Evolutionary conservation across 2,329 filamentous ascomycete genomes (phyloP).

Genomic region (Sporothrix curviconia): DNA sequence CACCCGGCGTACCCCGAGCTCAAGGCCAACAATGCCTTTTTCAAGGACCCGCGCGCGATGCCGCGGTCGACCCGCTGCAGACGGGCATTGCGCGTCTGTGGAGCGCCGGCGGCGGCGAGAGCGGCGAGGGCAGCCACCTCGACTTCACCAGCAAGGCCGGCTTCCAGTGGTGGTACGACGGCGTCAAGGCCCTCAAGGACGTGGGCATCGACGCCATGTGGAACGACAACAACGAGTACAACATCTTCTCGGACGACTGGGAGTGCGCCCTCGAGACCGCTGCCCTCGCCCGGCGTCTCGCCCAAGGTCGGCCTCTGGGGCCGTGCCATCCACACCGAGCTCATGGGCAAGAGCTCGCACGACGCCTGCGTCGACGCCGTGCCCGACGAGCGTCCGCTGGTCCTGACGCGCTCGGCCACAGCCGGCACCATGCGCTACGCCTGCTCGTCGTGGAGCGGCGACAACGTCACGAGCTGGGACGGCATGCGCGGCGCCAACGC

Average conservation of each 20-base stretch:
- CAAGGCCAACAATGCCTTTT: constrained; percentile 53
- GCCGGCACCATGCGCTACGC: constrained; percentile 64
- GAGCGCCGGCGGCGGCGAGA: constrained; percentile 66
- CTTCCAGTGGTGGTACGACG: constrained; percentile 66
- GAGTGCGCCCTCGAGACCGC: constrained; percentile 48
- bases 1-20: constrained; percentile 62
- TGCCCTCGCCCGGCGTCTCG: constrained; percentile 25
- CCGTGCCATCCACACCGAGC: constrained; percentile 60
- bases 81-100: constrained; percentile 56
- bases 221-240: constrained; percentile 77
- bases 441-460: constrained; percentile 67
- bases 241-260: constrained; percentile 60
- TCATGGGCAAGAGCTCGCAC: constrained; percentile 65
- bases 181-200: constrained; percentile 54
- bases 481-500: constrained; percentile 67
- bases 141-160: constrained; percentile 64
- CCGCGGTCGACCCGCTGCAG: constrained; percentile 12
- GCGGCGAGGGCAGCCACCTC: constrained; percentile 63
- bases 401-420: constrained; percentile 64
- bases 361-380: constrained; percentile 55
- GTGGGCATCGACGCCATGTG: constrained; percentile 67
- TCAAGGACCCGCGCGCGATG: constrained; percentile 42
- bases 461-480: constrained; percentile 68
- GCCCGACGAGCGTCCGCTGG: constrained; percentile 57
- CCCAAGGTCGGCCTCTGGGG: constrained; percentile 62